Evolutionary conservation across 352 stramenopile species (phyloP).

Genomic region (Pythium rishiriense): DNA sequence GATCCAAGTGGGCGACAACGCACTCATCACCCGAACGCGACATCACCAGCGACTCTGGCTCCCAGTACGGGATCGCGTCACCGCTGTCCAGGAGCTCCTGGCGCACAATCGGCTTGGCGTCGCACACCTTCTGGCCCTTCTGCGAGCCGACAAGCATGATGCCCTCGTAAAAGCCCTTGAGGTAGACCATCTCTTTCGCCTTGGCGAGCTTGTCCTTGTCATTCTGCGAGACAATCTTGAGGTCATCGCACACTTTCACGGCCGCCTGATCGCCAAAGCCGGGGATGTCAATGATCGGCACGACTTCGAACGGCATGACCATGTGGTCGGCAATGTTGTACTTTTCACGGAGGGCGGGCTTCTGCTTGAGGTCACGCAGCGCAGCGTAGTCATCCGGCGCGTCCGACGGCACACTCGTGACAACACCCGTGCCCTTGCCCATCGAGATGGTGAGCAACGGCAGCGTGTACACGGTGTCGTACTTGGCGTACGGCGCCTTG

Average conservation of each 20-base stretch:
- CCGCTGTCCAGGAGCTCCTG: constrained; percentile 95
- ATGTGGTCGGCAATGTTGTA: constrained; percentile 98
- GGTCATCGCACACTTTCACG: constrained; percentile 95
- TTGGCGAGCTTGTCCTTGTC: constrained; percentile 99
- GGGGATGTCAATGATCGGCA: constrained; percentile 99
- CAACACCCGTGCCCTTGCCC: constrained; percentile 98
- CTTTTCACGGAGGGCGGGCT: constrained; percentile 97
- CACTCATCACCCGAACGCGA: constrained; percentile 98
- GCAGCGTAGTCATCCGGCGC: constrained; percentile 99
- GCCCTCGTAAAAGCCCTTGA: constrained; percentile 99
- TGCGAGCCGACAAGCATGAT: constrained; percentile 98
- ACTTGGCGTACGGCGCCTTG: constrained; percentile 94
- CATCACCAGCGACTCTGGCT: constrained; percentile 98
- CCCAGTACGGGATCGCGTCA: constrained; percentile 97
- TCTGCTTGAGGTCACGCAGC: constrained; percentile 99
- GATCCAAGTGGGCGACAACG: constrained; percentile 98
- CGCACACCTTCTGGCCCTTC: constrained; percentile 95
- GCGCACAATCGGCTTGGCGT: constrained; percentile 97
- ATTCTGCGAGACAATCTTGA: constrained; percentile 98
- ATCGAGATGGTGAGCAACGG: constrained; percentile 99
- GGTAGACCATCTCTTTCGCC: constrained; percentile 98
- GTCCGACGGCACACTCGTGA: constrained; percentile 99
- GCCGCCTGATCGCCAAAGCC: constrained; percentile 97
- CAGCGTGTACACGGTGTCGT: constrained; percentile 99
- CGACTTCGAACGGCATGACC: constrained; percentile 97